Base-by-base conservation (phyloP, 805 yeast genomes). In the Blastobotrys mokoenaii region DNA sequence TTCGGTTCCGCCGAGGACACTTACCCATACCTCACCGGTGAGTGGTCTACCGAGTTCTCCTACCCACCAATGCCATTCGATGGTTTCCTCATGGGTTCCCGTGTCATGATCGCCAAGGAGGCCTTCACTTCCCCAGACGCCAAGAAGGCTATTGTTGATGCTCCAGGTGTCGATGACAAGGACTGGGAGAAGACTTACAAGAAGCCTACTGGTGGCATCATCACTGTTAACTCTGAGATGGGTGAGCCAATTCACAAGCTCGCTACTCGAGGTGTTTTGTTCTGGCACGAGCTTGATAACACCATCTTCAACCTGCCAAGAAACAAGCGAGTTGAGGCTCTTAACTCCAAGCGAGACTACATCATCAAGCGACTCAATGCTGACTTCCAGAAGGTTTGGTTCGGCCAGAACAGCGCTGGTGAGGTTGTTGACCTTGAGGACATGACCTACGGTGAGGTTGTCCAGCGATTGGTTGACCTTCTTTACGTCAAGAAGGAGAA, bases 11-110 rank as follows among this genome's bases (percentile, higher is more conserved):
- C 84, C 54, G 95, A 86, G 50, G 98, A 93, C 64, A 86, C 98
- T 49, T 93, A 88, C 65, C 97, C 97, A 53, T 93, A 93, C 76
- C 77, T 93, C 65, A 87, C 97, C 53, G 99, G 99, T 77, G 73
- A 83, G 52, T 93, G 99, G 99, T 80, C 97, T n/a, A 69, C 72
- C 44, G 61, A 74, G 56, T 89, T 76, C 72, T 79, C 84, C 65
- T 88, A 84, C 68, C 97, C 99, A 58, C 89, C 94, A 58, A 93
- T 93, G 99, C 99, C 99, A 49, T 93, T 86, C 58, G 99, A 93
- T 67, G 99, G 97, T 74, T 80, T 89, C 61, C 70, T 93, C 64
- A 83, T 87, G 57, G 99, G 98, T 60, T 87, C 97, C 38, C 80
- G 97, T 69, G 95, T 87, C 45, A 93, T 93, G 97, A 82, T 86